Percentiles rank a stretch among this genome's conserved stretches.
Conservation (phyloP, 805 yeast genomes). For the Kluyveromyces wickerhamii region DNA sequence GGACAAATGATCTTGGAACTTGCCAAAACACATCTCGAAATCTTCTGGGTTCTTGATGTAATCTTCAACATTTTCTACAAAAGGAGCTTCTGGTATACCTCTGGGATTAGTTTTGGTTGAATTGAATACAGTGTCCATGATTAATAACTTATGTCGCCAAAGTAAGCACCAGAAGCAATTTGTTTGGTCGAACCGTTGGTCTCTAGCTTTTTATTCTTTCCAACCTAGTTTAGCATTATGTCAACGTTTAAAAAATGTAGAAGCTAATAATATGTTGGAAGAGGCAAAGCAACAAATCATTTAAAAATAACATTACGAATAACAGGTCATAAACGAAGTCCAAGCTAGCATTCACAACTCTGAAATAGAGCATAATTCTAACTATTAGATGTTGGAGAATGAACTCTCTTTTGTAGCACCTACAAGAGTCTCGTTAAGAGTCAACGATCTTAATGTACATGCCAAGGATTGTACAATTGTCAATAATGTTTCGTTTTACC, state of each 20-base stretch:
- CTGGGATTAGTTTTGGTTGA: constrained; percentile 69
- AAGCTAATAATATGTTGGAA: not conserved
- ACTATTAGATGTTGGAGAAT: constrained; percentile 15
- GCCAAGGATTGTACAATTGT: constrained; percentile 32
- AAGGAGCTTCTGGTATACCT: constrained; percentile 96
- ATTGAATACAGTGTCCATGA: constrained; percentile 32
- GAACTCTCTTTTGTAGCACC: constrained; percentile 18
- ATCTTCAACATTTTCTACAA: constrained; percentile 74
- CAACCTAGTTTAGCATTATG: not conserved
- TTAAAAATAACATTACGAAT: no score
- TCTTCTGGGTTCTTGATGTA: constrained; percentile 62
- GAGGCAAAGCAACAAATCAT: no score
- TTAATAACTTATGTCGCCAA: not conserved
- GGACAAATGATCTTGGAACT: constrained; percentile 80
- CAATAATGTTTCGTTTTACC: constrained; percentile 47
- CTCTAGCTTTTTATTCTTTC: no score
- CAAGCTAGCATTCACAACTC: no score
- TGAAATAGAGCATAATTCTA: no score
- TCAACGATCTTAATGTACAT: constrained; percentile 19
- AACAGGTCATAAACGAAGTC: no score
- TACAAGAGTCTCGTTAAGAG: constrained; percentile 19
- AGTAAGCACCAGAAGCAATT: no score
- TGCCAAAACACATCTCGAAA: constrained; percentile 58
- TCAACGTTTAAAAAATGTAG: constrained; percentile 2
- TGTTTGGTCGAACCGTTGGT: no score